Conservation (phyloP, 352 stramenopile genomes). For the Stramenopiles sp. region DNA sequence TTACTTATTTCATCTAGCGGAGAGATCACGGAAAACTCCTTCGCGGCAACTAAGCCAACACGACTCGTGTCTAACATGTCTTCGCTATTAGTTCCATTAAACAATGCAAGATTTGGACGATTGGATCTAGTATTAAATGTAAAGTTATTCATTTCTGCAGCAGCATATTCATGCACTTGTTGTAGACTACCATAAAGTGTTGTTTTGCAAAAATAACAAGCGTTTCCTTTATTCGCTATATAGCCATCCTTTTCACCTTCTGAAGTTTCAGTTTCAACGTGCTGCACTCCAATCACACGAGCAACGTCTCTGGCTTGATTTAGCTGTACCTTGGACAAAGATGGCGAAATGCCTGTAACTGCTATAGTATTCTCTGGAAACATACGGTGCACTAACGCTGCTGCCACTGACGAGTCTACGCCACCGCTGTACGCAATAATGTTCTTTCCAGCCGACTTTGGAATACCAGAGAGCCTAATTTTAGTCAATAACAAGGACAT, state of each 20-base stretch:
- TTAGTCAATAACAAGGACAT: neutral
- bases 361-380: slow-evolving; percentile 52
- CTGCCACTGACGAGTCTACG: slow-evolving; percentile 80
- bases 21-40: slow-evolving; percentile 72
- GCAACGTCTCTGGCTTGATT: slow-evolving; percentile 59
- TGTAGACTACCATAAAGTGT: slow-evolving; percentile 82
- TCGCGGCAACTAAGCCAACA: slow-evolving; percentile 65
- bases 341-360: slow-evolving; percentile 70
- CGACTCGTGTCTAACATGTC: slow-evolving; percentile 74
- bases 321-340: slow-evolving; percentile 61
- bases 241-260: slow-evolving; percentile 65
- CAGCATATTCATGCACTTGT: slow-evolving; percentile 46
- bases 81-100: slow-evolving; percentile 91
- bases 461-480: neutral
- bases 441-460: slow-evolving; percentile 22
- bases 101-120: slow-evolving; percentile 37
- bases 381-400: slow-evolving; percentile 57
- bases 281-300: slow-evolving; percentile 51
- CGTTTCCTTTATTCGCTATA: slow-evolving; percentile 72
- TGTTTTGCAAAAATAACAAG: slow-evolving; percentile 91
- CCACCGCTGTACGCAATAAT: slow-evolving; percentile 76
- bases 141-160: slow-evolving; percentile 21
- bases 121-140: neutral
- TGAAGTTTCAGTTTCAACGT: slow-evolving; percentile 57
- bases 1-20: slow-evolving; percentile 70